Conservation (phyloP, 1,284 basidiomycete genomes). For the Marasmius tenuissimus region DNA sequence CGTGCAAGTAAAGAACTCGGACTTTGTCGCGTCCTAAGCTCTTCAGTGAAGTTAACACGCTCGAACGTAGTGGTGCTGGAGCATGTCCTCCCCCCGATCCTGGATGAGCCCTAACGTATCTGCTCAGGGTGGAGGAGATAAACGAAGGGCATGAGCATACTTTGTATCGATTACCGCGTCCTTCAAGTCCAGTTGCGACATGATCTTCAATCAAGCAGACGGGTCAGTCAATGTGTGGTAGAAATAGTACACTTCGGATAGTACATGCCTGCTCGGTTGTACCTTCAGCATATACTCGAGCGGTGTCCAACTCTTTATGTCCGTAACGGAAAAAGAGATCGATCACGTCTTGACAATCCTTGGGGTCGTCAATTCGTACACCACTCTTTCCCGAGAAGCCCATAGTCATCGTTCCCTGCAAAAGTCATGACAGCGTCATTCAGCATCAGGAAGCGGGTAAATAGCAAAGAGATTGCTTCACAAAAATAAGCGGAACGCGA, state of each 20-base stretch:
- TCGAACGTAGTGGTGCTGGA: conserved; percentile 33
- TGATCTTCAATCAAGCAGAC: conserved; percentile 24
- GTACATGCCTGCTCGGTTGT: conserved; percentile 47
- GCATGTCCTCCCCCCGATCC: conserved; percentile 37
- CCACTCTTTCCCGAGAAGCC: conserved; percentile 43
- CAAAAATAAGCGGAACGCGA: conserved; percentile 39
- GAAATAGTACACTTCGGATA: not conserved
- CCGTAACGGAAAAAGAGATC: conserved; percentile 44
- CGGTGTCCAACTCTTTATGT: conserved; percentile 49
- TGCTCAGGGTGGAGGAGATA: not conserved
- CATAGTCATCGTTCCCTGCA: conserved; percentile 5
- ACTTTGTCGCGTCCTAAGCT: conserved; percentile 36
- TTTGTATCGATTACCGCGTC: conserved; percentile 50
- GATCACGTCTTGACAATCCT: conserved; percentile 44
- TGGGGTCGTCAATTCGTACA: conserved; percentile 36
- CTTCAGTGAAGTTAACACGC: conserved; percentile 38
- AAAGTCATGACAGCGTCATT: not conserved
- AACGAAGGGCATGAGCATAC: conserved; percentile 23
- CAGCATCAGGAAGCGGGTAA: not conserved
- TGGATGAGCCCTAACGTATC: conserved; percentile 39
- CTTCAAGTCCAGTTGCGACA: conserved; percentile 43
- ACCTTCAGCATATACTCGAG: conserved; percentile 47
- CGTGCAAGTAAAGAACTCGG: conserved; percentile 47
- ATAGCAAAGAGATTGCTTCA: conserved; percentile 14
- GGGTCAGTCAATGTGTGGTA: not conserved